These are phyloP conservation scores for Candida ficus DNA, from an alignment of 805 yeast species.

Conservation along the genomic window DNA sequence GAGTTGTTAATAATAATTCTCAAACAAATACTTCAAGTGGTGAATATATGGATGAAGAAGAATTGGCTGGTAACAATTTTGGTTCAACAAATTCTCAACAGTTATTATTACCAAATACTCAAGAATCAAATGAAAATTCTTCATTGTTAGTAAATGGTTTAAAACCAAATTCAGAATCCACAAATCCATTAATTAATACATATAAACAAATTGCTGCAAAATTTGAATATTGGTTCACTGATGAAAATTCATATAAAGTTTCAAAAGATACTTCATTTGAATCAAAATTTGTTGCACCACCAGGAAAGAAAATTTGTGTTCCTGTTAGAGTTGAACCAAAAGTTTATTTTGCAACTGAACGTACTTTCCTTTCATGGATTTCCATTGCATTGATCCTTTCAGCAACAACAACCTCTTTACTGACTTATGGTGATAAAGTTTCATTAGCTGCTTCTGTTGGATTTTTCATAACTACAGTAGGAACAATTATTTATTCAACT, in stretches of 20 bases:
- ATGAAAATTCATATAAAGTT: constrained; percentile 46
- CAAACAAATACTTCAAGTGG: constrained; percentile 39
- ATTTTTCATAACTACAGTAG: constrained; percentile 74
- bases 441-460: constrained; percentile 81
- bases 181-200: constrained; percentile 13
- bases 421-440: constrained; percentile 75
- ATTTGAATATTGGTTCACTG: constrained; percentile 44
- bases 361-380: constrained; percentile 91
- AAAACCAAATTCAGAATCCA: constrained; percentile 11
- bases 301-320: constrained; percentile 83
- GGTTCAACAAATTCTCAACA: constrained; percentile 27
- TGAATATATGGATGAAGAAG: constrained; percentile 66
- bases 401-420: constrained; percentile 80
- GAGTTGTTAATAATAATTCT: constrained; percentile 15
- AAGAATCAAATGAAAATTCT: constrained; percentile 25
- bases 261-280: constrained; percentile 64
- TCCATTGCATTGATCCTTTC: constrained; percentile 85
- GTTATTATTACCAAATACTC: constrained; percentile 9
- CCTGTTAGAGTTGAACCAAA: constrained; percentile 98
- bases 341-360: constrained; percentile 97
- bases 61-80: constrained; percentile 43
- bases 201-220: constrained; percentile 20
- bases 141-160: constrained; percentile 22
- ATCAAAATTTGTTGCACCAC: constrained; percentile 61
- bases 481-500: constrained; percentile 68